phyloP scores from a whole-genome alignment of 345 rosid species.

The Brassica juncea region DNA sequence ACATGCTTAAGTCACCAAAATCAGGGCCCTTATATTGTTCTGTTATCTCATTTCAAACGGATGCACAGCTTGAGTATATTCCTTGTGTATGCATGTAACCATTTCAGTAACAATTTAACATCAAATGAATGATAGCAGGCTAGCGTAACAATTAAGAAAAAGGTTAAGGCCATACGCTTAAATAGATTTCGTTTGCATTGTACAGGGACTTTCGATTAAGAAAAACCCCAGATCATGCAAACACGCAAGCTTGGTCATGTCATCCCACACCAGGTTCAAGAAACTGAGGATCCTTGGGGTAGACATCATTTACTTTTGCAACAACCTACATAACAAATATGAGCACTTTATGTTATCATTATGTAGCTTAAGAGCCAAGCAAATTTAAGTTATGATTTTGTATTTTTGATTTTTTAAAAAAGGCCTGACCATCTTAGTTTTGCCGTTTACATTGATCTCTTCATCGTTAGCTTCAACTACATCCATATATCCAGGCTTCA shows the following conservation, averaged over 20 bases:
- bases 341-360: background rate
- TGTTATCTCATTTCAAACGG: conserved; percentile 86
- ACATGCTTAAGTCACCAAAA: no score
- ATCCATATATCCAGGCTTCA: conserved; percentile 84
- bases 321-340: conserved; percentile 48
- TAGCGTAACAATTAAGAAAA: background rate
- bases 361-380: conserved; percentile 16
- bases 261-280: conserved; percentile 86
- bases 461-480: conserved; percentile 60
- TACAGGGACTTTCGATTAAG: conserved; percentile 71
- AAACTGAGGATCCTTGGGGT: conserved; percentile 36
- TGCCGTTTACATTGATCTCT: conserved; percentile 19
- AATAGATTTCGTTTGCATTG: conserved; percentile 86
- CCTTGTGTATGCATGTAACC: conserved; percentile 83
- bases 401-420: background rate
- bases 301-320: conserved; percentile 41
- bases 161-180: conserved; percentile 40
- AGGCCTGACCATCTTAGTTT: conserved; percentile 43
- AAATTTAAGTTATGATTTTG: background rate
- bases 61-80: conserved; percentile 90
- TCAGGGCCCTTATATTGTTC: conserved; percentile 2
- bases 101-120: conserved; percentile 15
- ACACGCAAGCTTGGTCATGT: conserved; percentile 95
- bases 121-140: background rate
- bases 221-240: conserved; percentile 92